Conservation (phyloP, 192 early-diverging fungal genomes). For the Kappamyces sp. region DNA sequence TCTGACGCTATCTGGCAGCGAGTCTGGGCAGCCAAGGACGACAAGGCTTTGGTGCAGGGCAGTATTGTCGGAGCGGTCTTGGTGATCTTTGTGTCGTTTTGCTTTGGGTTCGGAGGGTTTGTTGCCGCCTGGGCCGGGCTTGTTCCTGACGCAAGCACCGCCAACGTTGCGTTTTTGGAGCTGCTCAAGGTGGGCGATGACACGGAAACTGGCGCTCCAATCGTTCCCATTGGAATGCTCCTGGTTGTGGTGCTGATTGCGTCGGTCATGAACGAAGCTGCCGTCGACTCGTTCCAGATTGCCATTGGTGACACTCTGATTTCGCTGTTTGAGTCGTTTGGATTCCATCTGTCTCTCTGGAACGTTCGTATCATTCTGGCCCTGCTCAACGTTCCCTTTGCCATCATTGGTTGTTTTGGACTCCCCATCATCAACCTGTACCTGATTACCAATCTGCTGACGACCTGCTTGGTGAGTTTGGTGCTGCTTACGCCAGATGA, state of each 20-base stretch:
- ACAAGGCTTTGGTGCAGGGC: conserved; percentile 24
- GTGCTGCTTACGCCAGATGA: neutral
- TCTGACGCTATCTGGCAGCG: conserved; percentile 51
- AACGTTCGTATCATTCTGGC: conserved; percentile 17
- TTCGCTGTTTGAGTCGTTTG: conserved; percentile 17
- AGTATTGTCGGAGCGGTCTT: conserved; percentile 25
- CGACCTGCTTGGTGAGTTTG: conserved; percentile 14
- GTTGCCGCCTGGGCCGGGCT: conserved; percentile 34
- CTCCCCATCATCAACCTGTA: conserved; percentile 16
- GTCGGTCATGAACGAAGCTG: conserved; percentile 41
- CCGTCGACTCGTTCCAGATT: conserved; percentile 47
- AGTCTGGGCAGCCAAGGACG: conserved; percentile 39
- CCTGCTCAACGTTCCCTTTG: conserved; percentile 34
- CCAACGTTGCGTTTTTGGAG: conserved; percentile 33
- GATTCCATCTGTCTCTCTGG: neutral
- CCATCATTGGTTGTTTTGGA: conserved; percentile 25
- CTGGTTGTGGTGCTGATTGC: conserved; percentile 29
- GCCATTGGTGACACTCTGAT: conserved; percentile 37
- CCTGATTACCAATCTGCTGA: conserved; percentile 36
- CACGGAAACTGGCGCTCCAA: conserved; percentile 16
- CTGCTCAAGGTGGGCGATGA: conserved; percentile 27
- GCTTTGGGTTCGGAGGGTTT: conserved; percentile 44
- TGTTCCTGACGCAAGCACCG: conserved; percentile 9
- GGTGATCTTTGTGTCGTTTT: conserved; percentile 25
- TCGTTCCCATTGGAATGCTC: conserved; percentile 17